Base-by-base conservation (phyloP, 495 filamentous ascomycete species). In the Penicillium fimorum region DNA sequence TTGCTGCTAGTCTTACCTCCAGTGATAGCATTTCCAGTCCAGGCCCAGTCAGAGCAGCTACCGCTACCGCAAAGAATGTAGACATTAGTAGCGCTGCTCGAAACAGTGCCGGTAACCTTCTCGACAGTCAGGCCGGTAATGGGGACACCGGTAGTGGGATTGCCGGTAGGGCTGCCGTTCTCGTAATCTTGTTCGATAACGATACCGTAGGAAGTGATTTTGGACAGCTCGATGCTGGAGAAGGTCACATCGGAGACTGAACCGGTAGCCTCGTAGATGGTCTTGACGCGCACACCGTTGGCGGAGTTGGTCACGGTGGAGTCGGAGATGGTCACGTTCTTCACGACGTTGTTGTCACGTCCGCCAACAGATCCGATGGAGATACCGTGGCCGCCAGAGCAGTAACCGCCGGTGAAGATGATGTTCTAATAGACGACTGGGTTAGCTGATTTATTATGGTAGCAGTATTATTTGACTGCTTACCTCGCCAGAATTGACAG, bases 321-420 rank as follows among this genome's bases (percentile, higher is more conserved):
- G 68, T 76, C 67, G 29, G 72, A 63, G 63, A 87, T 80, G 44
- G 71, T 76, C 24, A 88, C 81, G 58, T 74, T 79, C 20, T 70
- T 57, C 55, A 87, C 85, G 27, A 62, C 79, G 77, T 88, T 88
- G 67, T 84, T 70, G 37, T 56, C 61, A n/a, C 84, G 80, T 5
- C 81, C 82, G 37, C 86, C 86, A 18, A 89, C 82, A 17, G 81
- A 85, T n/a, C 86, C 86, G 57, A 89, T 87, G 50, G 81, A 84
- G 12, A 88, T 69, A n/a, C 85, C 84, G 66, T 87, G 84, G n/a
- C 84, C 84, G 11, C 84, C 84, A 33, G 73, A 78, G 72, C 81
- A 81, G 50, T 65, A 66, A 17, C 76, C 79, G n/a, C 76, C 73
- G 13, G 74, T 78, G 67, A 85, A 82, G 11, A 71, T 68, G 59